Evolutionary conservation across 805 yeast species (phyloP).

Genomic region (Blastobotrys americana): DNA sequence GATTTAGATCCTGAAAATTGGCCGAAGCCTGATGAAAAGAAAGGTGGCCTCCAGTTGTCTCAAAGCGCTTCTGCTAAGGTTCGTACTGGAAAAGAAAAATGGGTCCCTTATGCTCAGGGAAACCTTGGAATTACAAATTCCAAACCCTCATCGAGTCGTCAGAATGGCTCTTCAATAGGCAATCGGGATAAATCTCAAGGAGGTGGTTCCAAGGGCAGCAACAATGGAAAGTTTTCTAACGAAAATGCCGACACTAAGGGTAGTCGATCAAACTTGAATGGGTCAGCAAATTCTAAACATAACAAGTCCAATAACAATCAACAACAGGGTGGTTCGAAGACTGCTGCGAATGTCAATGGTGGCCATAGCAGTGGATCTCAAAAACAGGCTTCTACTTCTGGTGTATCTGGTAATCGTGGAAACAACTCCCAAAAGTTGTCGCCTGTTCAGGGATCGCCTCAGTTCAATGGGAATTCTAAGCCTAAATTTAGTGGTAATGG

Average conservation of each 20-base stretch:
- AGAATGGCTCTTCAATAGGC: neutral
- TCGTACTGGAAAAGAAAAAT: constrained; percentile 50
- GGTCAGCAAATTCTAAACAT: constrained; percentile 10
- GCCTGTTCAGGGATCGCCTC: constrained; percentile 3
- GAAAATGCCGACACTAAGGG: constrained; percentile 11
- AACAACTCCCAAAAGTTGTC: neutral
- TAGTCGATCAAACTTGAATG: constrained; percentile 19
- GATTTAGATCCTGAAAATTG: constrained; percentile 18
- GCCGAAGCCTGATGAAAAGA: constrained; percentile 25
- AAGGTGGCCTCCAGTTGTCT: constrained; percentile 17
- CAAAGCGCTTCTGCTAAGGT: constrained; percentile 15
- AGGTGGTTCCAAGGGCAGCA: neutral
- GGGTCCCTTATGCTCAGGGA: constrained; percentile 61
- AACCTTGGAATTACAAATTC: constrained; percentile 8
- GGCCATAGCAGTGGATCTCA: constrained; percentile 1
- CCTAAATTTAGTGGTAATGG: neutral
- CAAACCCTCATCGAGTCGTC: constrained; percentile 9
- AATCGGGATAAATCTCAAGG: neutral
- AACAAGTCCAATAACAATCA: constrained; percentile 11
- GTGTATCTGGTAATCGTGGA: neutral
- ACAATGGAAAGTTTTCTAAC: constrained; percentile 6
- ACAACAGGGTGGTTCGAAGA: constrained; percentile 1
- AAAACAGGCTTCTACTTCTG: constrained; percentile 2
- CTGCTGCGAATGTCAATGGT: neutral
- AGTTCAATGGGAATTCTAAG: neutral